A percentile compares a stretch with the other conserved stretches of the same genome.
Conservation (phyloP, 1,139 yeast genomes). For the Debaryomyces coudertii region DNA sequence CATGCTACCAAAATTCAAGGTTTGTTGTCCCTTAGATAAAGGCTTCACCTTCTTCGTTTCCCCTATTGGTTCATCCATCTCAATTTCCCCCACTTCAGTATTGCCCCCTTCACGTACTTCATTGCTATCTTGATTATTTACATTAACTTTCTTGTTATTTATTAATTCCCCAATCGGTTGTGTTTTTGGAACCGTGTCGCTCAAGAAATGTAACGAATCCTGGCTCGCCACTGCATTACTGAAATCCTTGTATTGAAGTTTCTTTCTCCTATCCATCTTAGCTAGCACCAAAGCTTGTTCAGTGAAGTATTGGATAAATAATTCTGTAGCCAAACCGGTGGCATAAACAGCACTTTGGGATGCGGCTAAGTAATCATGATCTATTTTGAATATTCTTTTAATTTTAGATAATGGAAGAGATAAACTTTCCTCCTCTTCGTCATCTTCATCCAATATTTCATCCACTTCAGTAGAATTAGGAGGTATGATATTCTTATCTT, state of each 20-base stretch:
- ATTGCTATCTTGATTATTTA: slow-evolving; percentile 14
- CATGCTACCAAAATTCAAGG: slow-evolving; percentile 28
- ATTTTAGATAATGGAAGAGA: slow-evolving; percentile 77
- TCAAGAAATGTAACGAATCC: slow-evolving; percentile 70
- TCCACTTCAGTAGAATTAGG: slow-evolving; percentile 10
- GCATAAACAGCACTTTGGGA: slow-evolving; percentile 82
- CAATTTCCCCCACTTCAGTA: slow-evolving; percentile 14
- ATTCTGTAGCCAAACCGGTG: slow-evolving; percentile 84
- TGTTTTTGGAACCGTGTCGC: slow-evolving; percentile 70
- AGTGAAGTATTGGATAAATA: slow-evolving; percentile 76
- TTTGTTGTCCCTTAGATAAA: slow-evolving; percentile 45
- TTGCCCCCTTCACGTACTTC: not conserved
- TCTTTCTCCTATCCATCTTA: slow-evolving; percentile 69
- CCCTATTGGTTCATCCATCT: slow-evolving; percentile 8
- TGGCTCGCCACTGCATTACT: slow-evolving; percentile 68
- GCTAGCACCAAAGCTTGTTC: slow-evolving; percentile 79
- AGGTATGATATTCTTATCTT: not conserved
- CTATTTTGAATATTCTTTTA: slow-evolving; percentile 81
- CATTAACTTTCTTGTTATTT: slow-evolving; percentile 47
- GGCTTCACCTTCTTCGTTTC: slow-evolving; percentile 7
- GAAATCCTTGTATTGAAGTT: slow-evolving; percentile 72
- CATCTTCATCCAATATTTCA: slow-evolving; percentile 21
- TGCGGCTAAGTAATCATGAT: slow-evolving; percentile 77
- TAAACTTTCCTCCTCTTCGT: slow-evolving; percentile 23
- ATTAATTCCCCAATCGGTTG: slow-evolving; percentile 57